These are phyloP conservation scores for Fusarium sp. DNA, from an alignment of 2,329 filamentous ascomycete genomes.

Conservation along the genomic window DNA sequence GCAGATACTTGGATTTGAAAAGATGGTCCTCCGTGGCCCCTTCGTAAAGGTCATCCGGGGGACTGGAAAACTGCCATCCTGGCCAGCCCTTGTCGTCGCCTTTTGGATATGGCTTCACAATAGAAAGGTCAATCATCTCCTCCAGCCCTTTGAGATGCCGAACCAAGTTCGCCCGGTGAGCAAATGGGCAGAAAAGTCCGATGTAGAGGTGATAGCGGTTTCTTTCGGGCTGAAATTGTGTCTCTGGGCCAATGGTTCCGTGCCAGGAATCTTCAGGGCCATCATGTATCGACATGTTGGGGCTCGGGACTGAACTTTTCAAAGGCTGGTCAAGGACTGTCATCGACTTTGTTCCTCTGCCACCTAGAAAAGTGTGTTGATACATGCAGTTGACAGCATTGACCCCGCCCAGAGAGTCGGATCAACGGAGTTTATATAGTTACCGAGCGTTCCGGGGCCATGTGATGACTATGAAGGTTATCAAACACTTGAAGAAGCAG, in stretches of 20 bases:
- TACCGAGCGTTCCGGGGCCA: not conserved
- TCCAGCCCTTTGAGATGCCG: conserved; percentile 77
- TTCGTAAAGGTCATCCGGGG: conserved; percentile 61
- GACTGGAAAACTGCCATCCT: conserved; percentile 67
- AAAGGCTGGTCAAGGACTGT: not conserved
- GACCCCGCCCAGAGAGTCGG: conserved; percentile 4
- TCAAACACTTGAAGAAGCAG: too few species aligned
- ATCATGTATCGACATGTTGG: conserved; percentile 29
- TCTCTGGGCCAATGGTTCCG: conserved; percentile 22
- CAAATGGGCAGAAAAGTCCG: conserved; percentile 69
- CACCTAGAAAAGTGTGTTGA: too few species aligned
- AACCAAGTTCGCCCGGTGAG: conserved; percentile 76
- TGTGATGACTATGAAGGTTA: too few species aligned
- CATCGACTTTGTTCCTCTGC: too few species aligned
- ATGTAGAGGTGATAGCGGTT: conserved; percentile 70
- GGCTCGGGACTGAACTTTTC: too few species aligned
- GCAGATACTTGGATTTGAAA: conserved; percentile 71
- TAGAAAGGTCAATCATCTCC: conserved; percentile 69
- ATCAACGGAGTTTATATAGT: not conserved
- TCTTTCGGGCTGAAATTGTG: conserved; percentile 63
- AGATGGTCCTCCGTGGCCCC: conserved; percentile 69
- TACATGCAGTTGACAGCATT: too few species aligned
- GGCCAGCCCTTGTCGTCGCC: conserved; percentile 70
- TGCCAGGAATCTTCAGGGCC: conserved; percentile 42
- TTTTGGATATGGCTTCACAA: conserved; percentile 73